These are phyloP conservation scores for Pyrenophora teres DNA, from an alignment of 2,329 filamentous ascomycete species.

Conservation along the genomic window DNA sequence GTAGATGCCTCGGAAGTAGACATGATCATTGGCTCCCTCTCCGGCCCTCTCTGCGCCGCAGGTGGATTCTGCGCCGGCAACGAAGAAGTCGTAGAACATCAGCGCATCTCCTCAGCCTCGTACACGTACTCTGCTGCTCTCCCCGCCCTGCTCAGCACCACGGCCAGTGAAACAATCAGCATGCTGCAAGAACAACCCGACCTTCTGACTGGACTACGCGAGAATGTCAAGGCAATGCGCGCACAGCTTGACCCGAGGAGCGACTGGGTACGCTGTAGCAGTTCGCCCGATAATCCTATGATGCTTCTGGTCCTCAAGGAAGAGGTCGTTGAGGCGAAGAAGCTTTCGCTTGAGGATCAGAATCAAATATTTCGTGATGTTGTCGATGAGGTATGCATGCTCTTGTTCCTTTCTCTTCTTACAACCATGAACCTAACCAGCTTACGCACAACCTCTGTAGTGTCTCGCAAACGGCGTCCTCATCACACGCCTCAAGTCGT, in stretches of 20 bases:
- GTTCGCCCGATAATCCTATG: slow-evolving; percentile 81
- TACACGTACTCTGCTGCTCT: slow-evolving; percentile 97
- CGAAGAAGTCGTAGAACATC: slow-evolving; percentile 91
- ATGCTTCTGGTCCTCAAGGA: slow-evolving; percentile 83
- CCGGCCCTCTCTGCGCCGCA: slow-evolving; percentile 86
- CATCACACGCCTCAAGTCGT: slow-evolving; percentile 82
- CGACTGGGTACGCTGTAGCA: slow-evolving; percentile 88
- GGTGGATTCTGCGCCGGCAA: slow-evolving; percentile 95
- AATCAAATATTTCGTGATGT: slow-evolving; percentile 84
- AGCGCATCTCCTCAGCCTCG: slow-evolving; percentile 87
- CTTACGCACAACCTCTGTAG: slow-evolving; percentile 53
- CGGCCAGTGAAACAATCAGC: slow-evolving; percentile 86
- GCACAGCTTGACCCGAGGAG: slow-evolving; percentile 88
- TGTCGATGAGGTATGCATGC: slow-evolving; percentile 84
- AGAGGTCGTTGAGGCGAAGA: slow-evolving; percentile 74
- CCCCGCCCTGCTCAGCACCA: slow-evolving; percentile 93
- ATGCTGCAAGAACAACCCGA: slow-evolving; percentile 87
- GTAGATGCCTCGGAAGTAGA: slow-evolving; percentile 92
- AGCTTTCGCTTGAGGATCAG: slow-evolving; percentile 74
- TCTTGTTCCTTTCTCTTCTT: not conserved
- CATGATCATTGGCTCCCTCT: slow-evolving; percentile 94
- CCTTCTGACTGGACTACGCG: slow-evolving; percentile 75
- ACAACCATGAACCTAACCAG: not conserved
- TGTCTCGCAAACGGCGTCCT: slow-evolving; percentile 84
- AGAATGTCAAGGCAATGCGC: slow-evolving; percentile 85